Conservation (phyloP, 192 early-diverging fungal species). For the Coemansia sp. region DNA sequence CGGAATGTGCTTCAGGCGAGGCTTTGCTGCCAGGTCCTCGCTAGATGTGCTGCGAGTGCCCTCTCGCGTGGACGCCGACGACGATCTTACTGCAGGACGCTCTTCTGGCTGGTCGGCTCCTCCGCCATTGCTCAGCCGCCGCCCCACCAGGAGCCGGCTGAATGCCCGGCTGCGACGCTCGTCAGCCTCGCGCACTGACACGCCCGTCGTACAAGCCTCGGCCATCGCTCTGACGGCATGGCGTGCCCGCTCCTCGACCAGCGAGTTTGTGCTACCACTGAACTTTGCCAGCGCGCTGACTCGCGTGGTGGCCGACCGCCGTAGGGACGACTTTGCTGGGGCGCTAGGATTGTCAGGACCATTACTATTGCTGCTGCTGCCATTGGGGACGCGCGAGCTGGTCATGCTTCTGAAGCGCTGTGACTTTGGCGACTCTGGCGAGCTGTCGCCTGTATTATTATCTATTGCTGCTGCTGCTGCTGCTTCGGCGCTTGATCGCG, state of each 20-base stretch:
- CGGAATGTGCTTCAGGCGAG: slow-evolving; percentile 9
- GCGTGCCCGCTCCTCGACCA: slow-evolving; percentile 51
- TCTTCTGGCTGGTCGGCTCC: neutral
- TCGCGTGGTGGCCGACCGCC: slow-evolving; percentile 39
- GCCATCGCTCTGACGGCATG: slow-evolving; percentile 51
- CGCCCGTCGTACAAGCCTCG: slow-evolving; percentile 46
- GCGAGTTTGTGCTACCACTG: slow-evolving; percentile 2
- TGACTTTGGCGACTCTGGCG: slow-evolving; percentile 17
- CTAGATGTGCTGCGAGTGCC: slow-evolving; percentile 9
- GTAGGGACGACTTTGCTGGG: slow-evolving; percentile 19
- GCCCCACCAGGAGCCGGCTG: slow-evolving; percentile 32
- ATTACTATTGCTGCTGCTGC: neutral
- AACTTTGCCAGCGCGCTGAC: slow-evolving; percentile 1
- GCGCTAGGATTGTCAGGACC: neutral
- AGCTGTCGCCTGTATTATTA: neutral
- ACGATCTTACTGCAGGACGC: neutral
- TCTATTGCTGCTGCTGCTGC: neutral
- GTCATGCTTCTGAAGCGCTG: slow-evolving; percentile 35
- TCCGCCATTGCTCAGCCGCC: slow-evolving; percentile 11
- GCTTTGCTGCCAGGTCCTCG: slow-evolving; percentile 12
- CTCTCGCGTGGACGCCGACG: slow-evolving; percentile 8
- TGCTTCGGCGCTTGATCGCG: slow-evolving; percentile 11
- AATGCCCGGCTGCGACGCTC: slow-evolving; percentile 31
- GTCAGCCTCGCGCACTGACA: slow-evolving; percentile 41
- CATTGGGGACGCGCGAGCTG: slow-evolving; percentile 20